Evolutionary conservation across 139 green algal genomes (phyloP), one percentile per base, ranked within the genome.

Genomic region (Pleodorina starrii): DNA sequence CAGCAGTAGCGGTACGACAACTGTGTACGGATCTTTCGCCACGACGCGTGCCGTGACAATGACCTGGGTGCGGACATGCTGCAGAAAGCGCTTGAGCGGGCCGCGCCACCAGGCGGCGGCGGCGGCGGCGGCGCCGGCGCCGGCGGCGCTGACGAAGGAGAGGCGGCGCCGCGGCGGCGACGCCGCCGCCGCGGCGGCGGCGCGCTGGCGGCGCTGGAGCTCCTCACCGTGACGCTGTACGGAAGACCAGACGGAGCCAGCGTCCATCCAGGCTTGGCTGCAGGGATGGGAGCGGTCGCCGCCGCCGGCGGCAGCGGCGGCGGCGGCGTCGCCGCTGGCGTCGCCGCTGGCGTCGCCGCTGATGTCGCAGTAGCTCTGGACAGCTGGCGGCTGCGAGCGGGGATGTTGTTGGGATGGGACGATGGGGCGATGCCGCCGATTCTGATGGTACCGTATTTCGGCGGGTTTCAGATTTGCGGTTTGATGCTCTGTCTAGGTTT

Each of bases 191-290:
- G n/a, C n/a, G n/a, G n/a, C n/a, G n/a, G n/a, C n/a, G n/a, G n/a
- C 17, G 25, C 16, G 14, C 36, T 46, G 21, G 16, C 69, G 43
- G 38, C 84, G 84, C 38, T 89, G 84, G 32, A 84, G 11, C 72
- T 73, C 84, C 71, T 89, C 51, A 7, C 84, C 84, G 4, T 46
- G 46, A 2, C 71, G 48, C 29, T 89, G 84, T 21, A 89, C 84
- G 42, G 25, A 32, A 5, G 40, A 57, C 84, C 84, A 89, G 35
- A 89, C 14, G 1, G 84, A 83, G 1, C 19, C 54, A 0, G 72
- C 60, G 25, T 89, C 84, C 72, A 89, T 38, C 84, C 84, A 83
- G n/a, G 42, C 68, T 2, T 40, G 32, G 12, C 27, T 35, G 21
- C 21, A 36, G 63, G n/a, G 63, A 38, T 38, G 2, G n/a, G 54